Conservation (phyloP, 306 rosid genomes). For the Lathyrus sativus region DNA sequence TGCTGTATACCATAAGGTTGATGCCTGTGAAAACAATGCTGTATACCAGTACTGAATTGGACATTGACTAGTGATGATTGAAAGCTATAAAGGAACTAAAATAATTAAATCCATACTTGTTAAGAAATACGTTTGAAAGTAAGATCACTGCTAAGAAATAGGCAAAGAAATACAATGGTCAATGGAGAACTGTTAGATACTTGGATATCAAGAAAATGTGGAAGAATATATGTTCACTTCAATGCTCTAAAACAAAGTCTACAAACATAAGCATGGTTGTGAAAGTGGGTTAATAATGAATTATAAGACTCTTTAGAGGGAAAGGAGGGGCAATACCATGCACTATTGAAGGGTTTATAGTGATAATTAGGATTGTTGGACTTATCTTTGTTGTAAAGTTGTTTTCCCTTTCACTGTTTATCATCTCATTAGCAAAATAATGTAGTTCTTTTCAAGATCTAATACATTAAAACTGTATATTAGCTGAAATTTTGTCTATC, state of each 20-base stretch:
- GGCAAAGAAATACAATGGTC: constrained; percentile 1
- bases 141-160: constrained; percentile 8
- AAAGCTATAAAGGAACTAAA: neutral
- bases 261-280: neutral
- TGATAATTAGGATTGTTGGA: constrained; percentile 6
- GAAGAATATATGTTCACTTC: neutral
- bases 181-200: constrained; percentile 13
- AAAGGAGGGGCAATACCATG: constrained; percentile 4
- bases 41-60: constrained; percentile 18
- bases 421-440: constrained; percentile 11
- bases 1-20: too few species aligned
- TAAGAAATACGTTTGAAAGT: neutral
- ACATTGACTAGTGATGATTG: constrained; percentile 10
- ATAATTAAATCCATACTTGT: neutral
- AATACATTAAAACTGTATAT: neutral
- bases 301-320: constrained; percentile 1
- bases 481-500: neutral
- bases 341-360: constrained; percentile 6
- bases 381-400: neutral
- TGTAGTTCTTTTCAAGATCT: constrained; percentile 7
- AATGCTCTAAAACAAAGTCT: neutral
- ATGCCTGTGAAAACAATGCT: too few species aligned
- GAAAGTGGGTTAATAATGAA: neutral
- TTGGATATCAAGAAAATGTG: constrained; percentile 27
- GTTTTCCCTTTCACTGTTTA: neutral